Percentiles rank a stretch among this genome's conserved stretches.
Evolutionary conservation across 495 filamentous ascomycete genomes (phyloP).

Genomic region (Pyrenopolyporus hunteri): DNA sequence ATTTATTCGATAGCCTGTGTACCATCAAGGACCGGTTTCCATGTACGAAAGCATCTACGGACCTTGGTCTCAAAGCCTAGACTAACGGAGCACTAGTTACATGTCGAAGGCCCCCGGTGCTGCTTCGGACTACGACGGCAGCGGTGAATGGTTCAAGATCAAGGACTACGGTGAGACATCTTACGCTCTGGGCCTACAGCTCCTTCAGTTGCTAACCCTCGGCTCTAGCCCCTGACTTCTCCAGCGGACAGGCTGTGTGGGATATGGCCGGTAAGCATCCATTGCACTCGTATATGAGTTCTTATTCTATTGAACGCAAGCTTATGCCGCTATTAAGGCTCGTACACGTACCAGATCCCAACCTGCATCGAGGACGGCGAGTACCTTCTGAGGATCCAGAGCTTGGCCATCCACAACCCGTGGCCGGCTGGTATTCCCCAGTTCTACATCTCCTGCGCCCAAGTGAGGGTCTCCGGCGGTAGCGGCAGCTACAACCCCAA

Average conservation of each 20-base stretch:
- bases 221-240: conserved; percentile 41
- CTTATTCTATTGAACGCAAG: neutral
- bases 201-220: conserved; percentile 7
- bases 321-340: conserved; percentile 27
- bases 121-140: conserved; percentile 46
- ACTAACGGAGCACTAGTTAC: conserved; percentile 33
- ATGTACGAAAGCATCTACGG: conserved; percentile 32
- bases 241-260: conserved; percentile 35
- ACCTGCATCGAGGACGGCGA: conserved; percentile 54
- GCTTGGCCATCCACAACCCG: conserved; percentile 59
- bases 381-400: conserved; percentile 61
- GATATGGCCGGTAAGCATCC: conserved; percentile 24
- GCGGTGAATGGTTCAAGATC: conserved; percentile 53
- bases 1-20: conserved; percentile 45
- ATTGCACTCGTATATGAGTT: neutral
- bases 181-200: neutral
- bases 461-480: conserved; percentile 42
- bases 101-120: conserved; percentile 54
- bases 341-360: conserved; percentile 56
- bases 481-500: conserved; percentile 44
- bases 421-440: conserved; percentile 45
- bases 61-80: neutral
- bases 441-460: conserved; percentile 42
- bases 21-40: conserved; percentile 58
- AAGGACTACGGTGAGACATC: conserved; percentile 43